phyloP scores from a whole-genome alignment of 345 rosid genomes.

The Tarenaya hassleriana region DNA sequence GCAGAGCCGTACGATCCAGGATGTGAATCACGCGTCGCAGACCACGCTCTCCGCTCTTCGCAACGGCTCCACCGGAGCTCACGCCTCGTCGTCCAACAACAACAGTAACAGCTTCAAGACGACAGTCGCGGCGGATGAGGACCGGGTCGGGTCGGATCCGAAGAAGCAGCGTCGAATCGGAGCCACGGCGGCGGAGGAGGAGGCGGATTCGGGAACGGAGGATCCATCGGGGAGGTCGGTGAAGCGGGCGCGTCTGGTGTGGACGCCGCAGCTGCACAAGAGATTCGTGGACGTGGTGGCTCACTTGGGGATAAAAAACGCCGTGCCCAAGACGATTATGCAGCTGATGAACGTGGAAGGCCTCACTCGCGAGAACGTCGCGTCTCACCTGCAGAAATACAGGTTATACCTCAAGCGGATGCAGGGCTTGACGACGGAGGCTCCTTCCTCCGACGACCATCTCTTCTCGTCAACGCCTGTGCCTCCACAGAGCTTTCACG shows the following conservation, averaged over 20 bases:
- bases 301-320: slow-evolving; percentile 83
- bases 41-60: slow-evolving; percentile 54
- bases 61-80: slow-evolving; percentile 18
- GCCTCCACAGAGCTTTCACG: slow-evolving; percentile 62
- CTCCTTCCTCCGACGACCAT: slow-evolving; percentile 62
- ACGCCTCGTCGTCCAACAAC: slow-evolving; percentile 17
- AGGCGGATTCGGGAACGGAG: slow-evolving; percentile 74
- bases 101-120: slow-evolving; percentile 35
- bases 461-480: slow-evolving; percentile 70
- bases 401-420: slow-evolving; percentile 81
- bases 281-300: slow-evolving; percentile 91
- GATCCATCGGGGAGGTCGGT: slow-evolving; percentile 56
- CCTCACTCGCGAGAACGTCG: slow-evolving; percentile 87
- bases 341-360: slow-evolving; percentile 99
- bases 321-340: too few species aligned
- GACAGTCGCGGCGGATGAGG: slow-evolving; percentile 33
- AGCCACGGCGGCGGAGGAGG: slow-evolving; percentile 36
- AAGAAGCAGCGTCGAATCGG: slow-evolving; percentile 52
- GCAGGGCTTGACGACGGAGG: slow-evolving; percentile 65
- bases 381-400: slow-evolving; percentile 90
- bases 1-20: slow-evolving; percentile 42
- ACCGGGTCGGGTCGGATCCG: slow-evolving; percentile 48
- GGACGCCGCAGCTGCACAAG: slow-evolving; percentile 98
- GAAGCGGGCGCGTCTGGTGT: slow-evolving; percentile 80
- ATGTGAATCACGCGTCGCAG: slow-evolving; percentile 71